Evolutionary conservation across 345 rosid genomes (phyloP).

Genomic region (Odontarrhena argentea): DNA sequence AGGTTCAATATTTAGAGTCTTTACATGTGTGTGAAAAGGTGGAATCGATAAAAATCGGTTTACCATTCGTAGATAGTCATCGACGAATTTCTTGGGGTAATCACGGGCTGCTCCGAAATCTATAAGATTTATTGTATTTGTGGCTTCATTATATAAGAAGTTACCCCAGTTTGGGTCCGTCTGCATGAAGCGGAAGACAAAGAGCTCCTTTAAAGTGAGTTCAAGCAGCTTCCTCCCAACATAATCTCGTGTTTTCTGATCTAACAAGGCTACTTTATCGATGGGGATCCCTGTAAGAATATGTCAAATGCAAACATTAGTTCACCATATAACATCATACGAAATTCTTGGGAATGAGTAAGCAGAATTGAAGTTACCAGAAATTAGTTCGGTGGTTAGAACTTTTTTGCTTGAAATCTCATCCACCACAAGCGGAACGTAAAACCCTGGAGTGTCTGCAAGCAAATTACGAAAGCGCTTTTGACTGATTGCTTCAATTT

Average conservation of each 20-base stretch:
- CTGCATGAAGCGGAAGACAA: conserved; percentile 93
- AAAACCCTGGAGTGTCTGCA: conserved; percentile 56
- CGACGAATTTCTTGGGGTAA: conserved; percentile 83
- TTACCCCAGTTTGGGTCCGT: conserved; percentile 99
- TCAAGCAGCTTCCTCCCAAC: conserved; percentile 85
- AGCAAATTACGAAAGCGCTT: conserved; percentile 71
- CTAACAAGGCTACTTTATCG: conserved; percentile 79
- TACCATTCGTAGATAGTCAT: conserved; percentile 90
- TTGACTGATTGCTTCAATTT: conserved; percentile 81
- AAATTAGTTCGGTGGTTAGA: conserved; percentile 77
- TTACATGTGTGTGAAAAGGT: neutral
- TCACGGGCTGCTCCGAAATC: conserved; percentile 97
- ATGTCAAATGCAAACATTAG: conserved; percentile 23
- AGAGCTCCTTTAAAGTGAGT: conserved; percentile 82
- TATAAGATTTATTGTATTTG: conserved; percentile 74
- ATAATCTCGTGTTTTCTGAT: conserved; percentile 76
- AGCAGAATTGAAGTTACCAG: conserved; percentile 49
- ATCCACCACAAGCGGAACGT: conserved; percentile 81
- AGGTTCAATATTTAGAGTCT: neutral
- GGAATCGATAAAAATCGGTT: conserved; percentile 11
- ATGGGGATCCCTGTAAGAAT: conserved; percentile 71
- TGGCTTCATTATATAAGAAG: conserved; percentile 72
- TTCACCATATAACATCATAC: neutral
- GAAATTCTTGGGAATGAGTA: neutral
- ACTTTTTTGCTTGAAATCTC: conserved; percentile 79